Percentiles rank a stretch among this genome's conserved stretches.
These are phyloP conservation scores for Epichloe glyceriae DNA, from an alignment of 2,329 filamentous ascomycete genomes.

Conservation along the genomic window DNA sequence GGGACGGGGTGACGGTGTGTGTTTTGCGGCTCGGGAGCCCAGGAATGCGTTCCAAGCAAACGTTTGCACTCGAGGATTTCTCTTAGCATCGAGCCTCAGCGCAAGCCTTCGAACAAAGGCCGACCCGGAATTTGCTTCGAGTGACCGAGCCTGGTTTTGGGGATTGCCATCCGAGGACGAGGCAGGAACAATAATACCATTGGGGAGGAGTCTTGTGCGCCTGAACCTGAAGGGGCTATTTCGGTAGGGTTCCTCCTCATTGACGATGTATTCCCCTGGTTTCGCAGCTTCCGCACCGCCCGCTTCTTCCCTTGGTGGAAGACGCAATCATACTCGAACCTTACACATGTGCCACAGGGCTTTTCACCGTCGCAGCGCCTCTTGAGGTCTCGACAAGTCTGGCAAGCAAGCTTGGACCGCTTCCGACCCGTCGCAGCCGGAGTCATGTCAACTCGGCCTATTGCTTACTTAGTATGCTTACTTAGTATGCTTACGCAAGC, in stretches of 20 bases:
- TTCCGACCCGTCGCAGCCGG: slow-evolving; percentile 11
- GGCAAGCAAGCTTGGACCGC: slow-evolving; percentile 32
- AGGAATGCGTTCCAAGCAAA: slow-evolving; percentile 41
- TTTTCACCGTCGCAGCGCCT: slow-evolving; percentile 40
- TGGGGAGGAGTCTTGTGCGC: not conserved
- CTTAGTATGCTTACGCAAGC: not conserved
- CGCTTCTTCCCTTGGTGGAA: slow-evolving; percentile 21
- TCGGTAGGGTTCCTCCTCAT: no score
- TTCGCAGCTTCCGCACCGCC: not conserved
- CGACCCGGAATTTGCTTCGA: slow-evolving; percentile 41
- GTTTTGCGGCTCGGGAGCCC: slow-evolving; percentile 24
- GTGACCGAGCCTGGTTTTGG: slow-evolving; percentile 17
- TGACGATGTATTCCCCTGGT: not conserved
- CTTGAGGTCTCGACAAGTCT: slow-evolving; percentile 41
- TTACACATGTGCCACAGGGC: slow-evolving; percentile 39
- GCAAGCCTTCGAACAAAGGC: slow-evolving; percentile 41
- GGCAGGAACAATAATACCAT: no score
- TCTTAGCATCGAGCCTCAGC: slow-evolving; percentile 37
- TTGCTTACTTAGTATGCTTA: no score
- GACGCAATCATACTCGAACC: slow-evolving; percentile 39
- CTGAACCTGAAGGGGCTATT: not conserved
- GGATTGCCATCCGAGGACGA: slow-evolving; percentile 8
- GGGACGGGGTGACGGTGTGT: not conserved
- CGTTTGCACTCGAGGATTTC: slow-evolving; percentile 37
- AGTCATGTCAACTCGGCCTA: not conserved